Conservation (phyloP, 345 rosid genomes). For the Pugionium cornutum region DNA sequence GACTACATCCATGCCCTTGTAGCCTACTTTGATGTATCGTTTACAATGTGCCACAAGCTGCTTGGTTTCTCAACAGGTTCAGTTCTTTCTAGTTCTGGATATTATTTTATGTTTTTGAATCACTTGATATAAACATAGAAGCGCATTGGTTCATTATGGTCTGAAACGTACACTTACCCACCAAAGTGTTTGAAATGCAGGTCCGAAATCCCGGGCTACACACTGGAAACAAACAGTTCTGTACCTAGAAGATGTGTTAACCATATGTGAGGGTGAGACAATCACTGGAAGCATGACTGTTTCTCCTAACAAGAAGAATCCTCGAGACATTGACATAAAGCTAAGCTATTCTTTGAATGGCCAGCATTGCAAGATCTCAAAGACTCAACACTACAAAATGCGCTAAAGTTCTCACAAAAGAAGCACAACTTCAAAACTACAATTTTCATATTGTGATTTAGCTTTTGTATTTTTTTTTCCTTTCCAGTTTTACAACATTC, state of each 20-base stretch:
- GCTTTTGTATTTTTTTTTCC: conserved; percentile 19
- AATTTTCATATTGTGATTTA: conserved; percentile 31
- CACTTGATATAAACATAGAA: neutral
- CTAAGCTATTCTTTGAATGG: conserved; percentile 76
- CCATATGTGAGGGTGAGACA: conserved; percentile 88
- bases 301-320: conserved; percentile 85
- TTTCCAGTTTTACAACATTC: conserved; percentile 25
- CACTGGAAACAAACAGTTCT: conserved; percentile 98
- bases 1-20: conserved; percentile 98
- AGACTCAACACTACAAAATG: conserved; percentile 76
- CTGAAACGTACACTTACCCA: neutral
- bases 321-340: conserved; percentile 84
- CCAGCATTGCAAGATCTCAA: conserved; percentile 56
- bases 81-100: conserved; percentile 10
- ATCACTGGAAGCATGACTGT: conserved; percentile 85
- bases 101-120: neutral
- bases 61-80: conserved; percentile 96
- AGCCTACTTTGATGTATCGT: conserved; percentile 97
- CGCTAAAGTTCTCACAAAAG: conserved; percentile 41
- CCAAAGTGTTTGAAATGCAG: conserved; percentile 37
- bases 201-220: conserved; percentile 73
- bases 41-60: conserved; percentile 90
- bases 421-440: conserved; percentile 14
- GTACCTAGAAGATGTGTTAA: conserved; percentile 92
- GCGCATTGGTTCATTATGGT: neutral